Evolutionary conservation across 306 rosid species (phyloP), one percentile per base, ranked within the genome.

Genomic region (Carpinus viminea): DNA sequence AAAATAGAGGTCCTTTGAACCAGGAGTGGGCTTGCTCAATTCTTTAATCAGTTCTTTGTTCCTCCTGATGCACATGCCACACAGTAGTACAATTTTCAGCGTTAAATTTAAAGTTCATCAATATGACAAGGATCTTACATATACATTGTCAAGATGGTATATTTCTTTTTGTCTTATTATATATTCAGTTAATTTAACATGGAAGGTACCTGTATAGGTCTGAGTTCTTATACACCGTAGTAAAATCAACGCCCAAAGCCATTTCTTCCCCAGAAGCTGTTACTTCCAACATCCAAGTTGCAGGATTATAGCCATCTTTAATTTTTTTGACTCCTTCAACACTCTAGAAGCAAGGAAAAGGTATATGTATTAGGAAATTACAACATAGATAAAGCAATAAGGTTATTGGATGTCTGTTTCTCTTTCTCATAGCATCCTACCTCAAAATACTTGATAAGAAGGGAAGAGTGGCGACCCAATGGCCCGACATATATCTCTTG

Each of bases 271-370:
- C 83, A 74, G 85, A 54, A 64, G 83, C 50, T n/a, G 88, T 82
- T 8, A 82, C 83, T 79, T 87, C 90, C 71, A 84, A 74, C 90
- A 87, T 87, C 90, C 90, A 87, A 68, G 90, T 85, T 36, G 90
- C 88, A 7, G 90, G 90, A 73, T 82, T 87, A 45, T 77, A 80
- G 7, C 81, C 76, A 17, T 80, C 87, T 66, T 82, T 82, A 45
- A 87, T 85, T 72, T 75, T 82, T 31, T 18, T 24, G 9, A 85
- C 82, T 54, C 88, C 85, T 69, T 81, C 45, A 17, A 85, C 82
- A 55, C 68, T 88, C 90, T 87, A 51, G 12, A 59, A 51, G 54
- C 12, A 61, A 61, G 50, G 11, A n/a, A 79, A 68, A 41, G 28
- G 51, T 68, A 41, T 4, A 43, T 41, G 28, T 4, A 43, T 68